A percentile compares a stretch with the other conserved stretches of the same genome.
Evolutionary conservation across 2,329 filamentous ascomycete genomes (phyloP).

Genomic region (Helotiales sp.): DNA sequence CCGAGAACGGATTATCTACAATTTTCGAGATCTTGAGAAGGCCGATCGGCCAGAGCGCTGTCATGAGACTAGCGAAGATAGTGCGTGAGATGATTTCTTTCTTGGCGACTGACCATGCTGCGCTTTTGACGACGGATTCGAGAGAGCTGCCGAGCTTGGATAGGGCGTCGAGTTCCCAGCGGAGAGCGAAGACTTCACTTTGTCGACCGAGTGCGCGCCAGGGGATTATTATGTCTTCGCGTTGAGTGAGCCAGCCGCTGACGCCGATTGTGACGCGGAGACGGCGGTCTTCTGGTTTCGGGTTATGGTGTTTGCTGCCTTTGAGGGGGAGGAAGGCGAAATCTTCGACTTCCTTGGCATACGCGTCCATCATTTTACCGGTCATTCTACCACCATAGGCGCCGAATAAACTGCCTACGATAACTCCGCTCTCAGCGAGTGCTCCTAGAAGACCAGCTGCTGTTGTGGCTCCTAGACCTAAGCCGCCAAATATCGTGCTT

Average conservation of each 20-base stretch:
- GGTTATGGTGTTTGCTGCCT: slow-evolving; percentile 50
- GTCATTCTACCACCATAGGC: slow-evolving; percentile 88
- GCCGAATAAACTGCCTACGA: slow-evolving; percentile 86
- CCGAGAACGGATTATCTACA: slow-evolving; percentile 81
- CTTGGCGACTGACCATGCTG: slow-evolving; percentile 78
- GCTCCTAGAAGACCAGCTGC: slow-evolving; percentile 80
- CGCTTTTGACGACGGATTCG: slow-evolving; percentile 75
- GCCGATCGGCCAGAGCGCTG: slow-evolving; percentile 72
- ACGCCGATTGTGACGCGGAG: slow-evolving; percentile 84
- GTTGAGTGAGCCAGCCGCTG: slow-evolving; percentile 78
- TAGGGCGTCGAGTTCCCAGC: slow-evolving; percentile 82
- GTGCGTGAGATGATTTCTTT: slow-evolving; percentile 66
- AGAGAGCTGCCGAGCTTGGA: slow-evolving; percentile 79
- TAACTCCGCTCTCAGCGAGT: slow-evolving; percentile 77
- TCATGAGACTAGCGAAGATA: slow-evolving; percentile 68
- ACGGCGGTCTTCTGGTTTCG: slow-evolving; percentile 64
- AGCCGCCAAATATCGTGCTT: slow-evolving; percentile 76
- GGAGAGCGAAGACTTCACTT: slow-evolving; percentile 80
- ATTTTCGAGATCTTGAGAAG: slow-evolving; percentile 69
- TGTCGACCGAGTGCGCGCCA: slow-evolving; percentile 78
- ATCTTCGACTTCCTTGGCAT: slow-evolving; percentile 83
- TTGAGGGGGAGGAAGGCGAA: slow-evolving; percentile 83
- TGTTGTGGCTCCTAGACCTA: slow-evolving; percentile 74
- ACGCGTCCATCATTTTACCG: slow-evolving; percentile 85
- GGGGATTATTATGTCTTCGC: slow-evolving; percentile 73